Percentiles rank a stretch among this genome's conserved stretches.
These are phyloP conservation scores for Penicillium freii DNA, from an alignment of 2,329 filamentous ascomycete genomes.

Conservation along the genomic window DNA sequence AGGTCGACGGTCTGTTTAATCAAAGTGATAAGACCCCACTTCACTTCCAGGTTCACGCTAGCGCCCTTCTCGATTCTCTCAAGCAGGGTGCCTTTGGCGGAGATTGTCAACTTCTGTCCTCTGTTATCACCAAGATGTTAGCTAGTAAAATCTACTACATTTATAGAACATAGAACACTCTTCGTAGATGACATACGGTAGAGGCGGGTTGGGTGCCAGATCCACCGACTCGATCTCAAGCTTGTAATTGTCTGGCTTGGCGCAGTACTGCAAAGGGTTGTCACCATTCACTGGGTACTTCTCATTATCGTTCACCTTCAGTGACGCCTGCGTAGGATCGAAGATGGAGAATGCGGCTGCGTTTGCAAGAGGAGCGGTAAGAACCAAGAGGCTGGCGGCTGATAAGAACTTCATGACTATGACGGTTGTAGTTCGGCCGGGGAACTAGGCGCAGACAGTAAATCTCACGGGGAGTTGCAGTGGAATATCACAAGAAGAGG, in stretches of 20 bases:
- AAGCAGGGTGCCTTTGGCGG: slow-evolving; percentile 71
- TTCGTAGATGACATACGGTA: slow-evolving; percentile 62
- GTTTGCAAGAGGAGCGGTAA: slow-evolving; percentile 47
- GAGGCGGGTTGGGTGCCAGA: slow-evolving; percentile 79
- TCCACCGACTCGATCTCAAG: slow-evolving; percentile 77
- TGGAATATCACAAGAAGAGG: not conserved
- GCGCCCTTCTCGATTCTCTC: slow-evolving; percentile 73
- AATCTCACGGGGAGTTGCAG: not conserved
- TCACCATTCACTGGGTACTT: slow-evolving; percentile 72
- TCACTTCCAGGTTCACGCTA: slow-evolving; percentile 79
- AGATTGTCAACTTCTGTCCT: slow-evolving; percentile 73
- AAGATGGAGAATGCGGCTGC: slow-evolving; percentile 49
- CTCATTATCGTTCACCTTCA: slow-evolving; percentile 45
- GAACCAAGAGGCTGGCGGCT: slow-evolving; percentile 41
- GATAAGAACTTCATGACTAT: slow-evolving; percentile 45
- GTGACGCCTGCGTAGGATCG: slow-evolving; percentile 50
- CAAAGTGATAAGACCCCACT: slow-evolving; percentile 89
- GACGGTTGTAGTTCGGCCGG: not conserved
- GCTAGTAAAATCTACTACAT: slow-evolving; percentile 1
- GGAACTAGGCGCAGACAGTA: not conserved
- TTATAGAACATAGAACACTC: not conserved
- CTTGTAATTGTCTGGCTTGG: slow-evolving; percentile 66
- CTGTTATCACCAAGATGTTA: slow-evolving; percentile 48
- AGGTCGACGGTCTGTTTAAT: slow-evolving; percentile 78
- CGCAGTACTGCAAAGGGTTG: slow-evolving; percentile 80